Base-by-base conservation (phyloP, 2,329 filamentous ascomycete genomes). In the Acrocalymma vagum region DNA sequence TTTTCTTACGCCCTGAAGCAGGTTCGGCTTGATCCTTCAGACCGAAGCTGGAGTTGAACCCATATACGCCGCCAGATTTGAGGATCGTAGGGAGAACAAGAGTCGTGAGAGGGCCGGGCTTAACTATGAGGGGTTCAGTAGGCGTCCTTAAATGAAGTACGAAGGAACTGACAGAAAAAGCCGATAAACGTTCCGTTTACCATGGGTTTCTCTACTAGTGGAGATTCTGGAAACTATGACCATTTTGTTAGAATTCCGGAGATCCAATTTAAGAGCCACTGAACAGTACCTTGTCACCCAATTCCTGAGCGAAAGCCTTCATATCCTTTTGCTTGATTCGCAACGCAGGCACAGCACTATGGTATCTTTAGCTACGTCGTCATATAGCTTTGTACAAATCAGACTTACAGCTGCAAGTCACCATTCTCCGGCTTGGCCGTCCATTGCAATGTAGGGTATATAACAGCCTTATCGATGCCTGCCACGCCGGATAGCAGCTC, bases 361-460 rank as follows among this genome's bases (percentile, higher is more conserved):
- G n/a, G n/a, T n/a, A n/a, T n/a, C n/a, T n/a, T n/a, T n/a, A n/a
- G n/a, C n/a, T n/a, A n/a, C n/a, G n/a, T n/a, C n/a, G n/a, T n/a
- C n/a, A n/a, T n/a, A n/a, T n/a, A n/a, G n/a, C n/a, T n/a, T n/a
- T n/a, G n/a, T n/a, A n/a, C n/a, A n/a, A n/a, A n/a, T n/a, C n/a
- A n/a, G n/a, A n/a, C n/a, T n/a, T n/a, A n/a, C 30, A 95, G 72
- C 37, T 88, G 81, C 56, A 95, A 73, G 71, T 95, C 90, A 31
- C 90, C 90, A 75, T 92, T 90, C 53, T 94, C 90, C 15, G 91
- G 77, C 24, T 85, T 83, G 48, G 83, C 78, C 5, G 90, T 93
- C 88, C 88, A 93, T 73, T 87, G 82, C 27, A 95, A 75, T 24
- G 84, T 83, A 17, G 83, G 82, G 72, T 88, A 91, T 64, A 95